These are phyloP conservation scores for Trypanosoma scelopori DNA, from an alignment of 208 protist species.

Conservation along the genomic window DNA sequence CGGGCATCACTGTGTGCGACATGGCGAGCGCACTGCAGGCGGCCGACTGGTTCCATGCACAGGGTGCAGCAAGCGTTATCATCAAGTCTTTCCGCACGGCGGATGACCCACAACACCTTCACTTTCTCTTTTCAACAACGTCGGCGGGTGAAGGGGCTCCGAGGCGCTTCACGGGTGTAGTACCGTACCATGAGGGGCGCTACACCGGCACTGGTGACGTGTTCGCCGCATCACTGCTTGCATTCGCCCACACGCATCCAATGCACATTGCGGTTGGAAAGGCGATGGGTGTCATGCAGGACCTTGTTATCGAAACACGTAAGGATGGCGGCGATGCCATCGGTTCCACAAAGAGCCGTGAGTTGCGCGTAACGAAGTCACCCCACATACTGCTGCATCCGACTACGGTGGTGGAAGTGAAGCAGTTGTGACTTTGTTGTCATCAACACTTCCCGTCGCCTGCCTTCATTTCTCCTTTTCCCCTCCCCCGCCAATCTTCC, in stretches of 20 bases:
- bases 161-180: constrained; percentile 58
- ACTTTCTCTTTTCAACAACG: constrained; percentile 44
- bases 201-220: constrained; percentile 90
- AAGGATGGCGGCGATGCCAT: constrained; percentile 45
- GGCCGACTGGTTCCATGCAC: constrained; percentile 78
- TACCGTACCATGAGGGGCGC: constrained; percentile 71
- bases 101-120: constrained; percentile 44
- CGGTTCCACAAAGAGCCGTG: constrained; percentile 55
- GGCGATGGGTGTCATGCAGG: constrained; percentile 87
- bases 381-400: constrained; percentile 56
- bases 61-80: constrained; percentile 70
- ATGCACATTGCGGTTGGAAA: constrained; percentile 64
- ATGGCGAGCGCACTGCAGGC: constrained; percentile 54
- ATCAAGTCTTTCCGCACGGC: constrained; percentile 78
- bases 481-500: no score
- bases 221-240: constrained; percentile 73
- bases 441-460: no score
- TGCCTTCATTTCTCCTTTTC: neutral
- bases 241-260: constrained; percentile 55
- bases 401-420: constrained; percentile 37
- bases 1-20: constrained; percentile 59
- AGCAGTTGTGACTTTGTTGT: constrained; percentile 18
- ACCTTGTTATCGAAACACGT: constrained; percentile 67
- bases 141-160: constrained; percentile 16
- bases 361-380: constrained; percentile 68